These are phyloP conservation scores for Pichia sp. DNA, from an alignment of 1,139 yeast species.

Conservation along the genomic window DNA sequence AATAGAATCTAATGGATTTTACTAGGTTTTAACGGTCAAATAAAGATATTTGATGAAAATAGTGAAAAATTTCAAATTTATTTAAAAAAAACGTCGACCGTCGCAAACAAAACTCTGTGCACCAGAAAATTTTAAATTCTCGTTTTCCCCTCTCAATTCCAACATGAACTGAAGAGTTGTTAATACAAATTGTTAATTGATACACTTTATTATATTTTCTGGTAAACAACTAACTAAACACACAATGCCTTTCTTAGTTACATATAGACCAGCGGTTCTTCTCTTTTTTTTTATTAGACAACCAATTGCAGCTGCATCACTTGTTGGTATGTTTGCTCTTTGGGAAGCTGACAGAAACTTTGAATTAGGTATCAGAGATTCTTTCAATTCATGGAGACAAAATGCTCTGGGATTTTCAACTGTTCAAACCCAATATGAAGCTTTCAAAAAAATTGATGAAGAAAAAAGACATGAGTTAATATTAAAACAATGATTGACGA, in stretches of 20 bases:
- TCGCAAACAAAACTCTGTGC: neutral
- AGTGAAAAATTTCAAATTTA: neutral
- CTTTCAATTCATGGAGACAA: slow-evolving; percentile 25
- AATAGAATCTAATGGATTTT: neutral
- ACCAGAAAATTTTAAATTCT: neutral
- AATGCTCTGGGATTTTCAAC: slow-evolving; percentile 29
- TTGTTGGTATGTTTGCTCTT: slow-evolving; percentile 27
- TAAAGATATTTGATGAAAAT: no score
- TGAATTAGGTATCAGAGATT: slow-evolving; percentile 26
- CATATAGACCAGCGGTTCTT: slow-evolving; percentile 31
- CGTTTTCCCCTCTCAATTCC: neutral
- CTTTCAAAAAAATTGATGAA: slow-evolving; percentile 28
- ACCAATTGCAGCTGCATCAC: slow-evolving; percentile 30
- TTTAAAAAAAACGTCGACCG: neutral
- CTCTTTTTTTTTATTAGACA: slow-evolving; percentile 31
- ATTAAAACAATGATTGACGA: slow-evolving; percentile 11
- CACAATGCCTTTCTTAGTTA: slow-evolving; percentile 24
- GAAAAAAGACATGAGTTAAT: slow-evolving; percentile 23
- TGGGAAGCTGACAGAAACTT: slow-evolving; percentile 32
- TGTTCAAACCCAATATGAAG: slow-evolving; percentile 22
- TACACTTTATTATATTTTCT: neutral
- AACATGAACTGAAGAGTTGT: neutral
- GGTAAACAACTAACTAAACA: neutral
- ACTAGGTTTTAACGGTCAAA: neutral
- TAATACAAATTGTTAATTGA: neutral